Base-by-base conservation (phyloP, 257 asterid genomes). In the Cinchona pubescens region DNA sequence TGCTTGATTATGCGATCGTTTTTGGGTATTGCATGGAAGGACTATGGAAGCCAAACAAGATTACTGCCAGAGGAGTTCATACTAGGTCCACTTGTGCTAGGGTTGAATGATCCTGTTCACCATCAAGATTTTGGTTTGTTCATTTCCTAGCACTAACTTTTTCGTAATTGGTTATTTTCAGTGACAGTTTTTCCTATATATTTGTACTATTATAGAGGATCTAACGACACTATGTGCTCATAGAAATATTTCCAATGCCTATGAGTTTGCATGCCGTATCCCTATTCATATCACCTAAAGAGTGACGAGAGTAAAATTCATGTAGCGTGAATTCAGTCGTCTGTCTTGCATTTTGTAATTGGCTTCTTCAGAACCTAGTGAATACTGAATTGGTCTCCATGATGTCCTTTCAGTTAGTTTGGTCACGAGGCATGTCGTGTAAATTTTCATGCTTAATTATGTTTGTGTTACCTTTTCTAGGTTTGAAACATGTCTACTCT, bases 41-140 rank as follows among this genome's bases (percentile, higher is more conserved):
- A 87, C 68, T 87, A 82, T 67, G 88, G 86, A 77, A 81, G 80
- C 80, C 83, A 72, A 73, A 83, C 86, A 62, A 84, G 79, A 71
- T 84, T 87, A 61, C 88, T 91, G 84, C 91, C 96, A 12, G 84
- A 78, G 78, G 84, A 81, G 78, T 94, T 94, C 81, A 79, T 94
- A 81, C 88, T 90, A 73, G 96, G 96, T 72, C 92, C 98, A 76
- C 87, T 94, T 55, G 77, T 90, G 78, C 88, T 72, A 75, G 98
- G 92, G 78, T 81, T 94, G 85, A 90, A 94, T 81, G 98, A 94
- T 87, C 96, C 97, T 66, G 97, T 90, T 84, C 96, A 91, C 86
- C 96, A 94, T 85, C 86, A 73, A 80, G 96, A 87, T 82, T 94
- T 94, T 85, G 98, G 98, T 94, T 70, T 38, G 97, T 88, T 82